Evolutionary conservation across 257 asterid species (phyloP).

Genomic region (Rubia yunnanensis): DNA sequence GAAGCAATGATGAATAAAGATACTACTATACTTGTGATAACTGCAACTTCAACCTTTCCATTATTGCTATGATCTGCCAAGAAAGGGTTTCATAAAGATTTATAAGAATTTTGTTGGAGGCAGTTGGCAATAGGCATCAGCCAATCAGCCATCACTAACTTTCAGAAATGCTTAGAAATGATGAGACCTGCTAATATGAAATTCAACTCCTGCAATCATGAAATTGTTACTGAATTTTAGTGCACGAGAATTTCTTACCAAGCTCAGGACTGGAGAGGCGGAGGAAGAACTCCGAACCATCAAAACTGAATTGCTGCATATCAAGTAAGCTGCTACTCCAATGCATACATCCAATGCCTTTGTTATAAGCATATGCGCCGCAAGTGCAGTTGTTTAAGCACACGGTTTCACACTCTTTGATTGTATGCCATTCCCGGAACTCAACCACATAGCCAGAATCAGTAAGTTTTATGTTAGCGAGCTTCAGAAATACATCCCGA

Average conservation of each 20-base stretch:
- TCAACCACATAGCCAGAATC: conserved; percentile 26
- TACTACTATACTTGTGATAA: conserved; percentile 23
- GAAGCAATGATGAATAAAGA: conserved; percentile 7
- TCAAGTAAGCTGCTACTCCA: conserved; percentile 28
- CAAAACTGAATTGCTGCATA: conserved; percentile 24
- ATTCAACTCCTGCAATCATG: background rate
- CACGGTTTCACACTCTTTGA: conserved; percentile 22
- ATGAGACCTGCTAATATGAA: too few species aligned
- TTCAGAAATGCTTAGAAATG: too few species aligned
- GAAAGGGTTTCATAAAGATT: background rate
- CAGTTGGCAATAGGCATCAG: too few species aligned
- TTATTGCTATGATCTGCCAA: conserved; percentile 16
- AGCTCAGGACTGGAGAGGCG: conserved; percentile 43
- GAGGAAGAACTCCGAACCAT: conserved; percentile 35
- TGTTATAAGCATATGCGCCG: conserved; percentile 16
- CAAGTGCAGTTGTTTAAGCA: conserved; percentile 31
- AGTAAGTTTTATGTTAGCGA: conserved; percentile 30
- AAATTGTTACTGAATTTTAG: background rate
- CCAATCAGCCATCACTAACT: too few species aligned
- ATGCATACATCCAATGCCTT: conserved; percentile 23
- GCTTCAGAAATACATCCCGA: conserved; percentile 39
- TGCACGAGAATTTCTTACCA: conserved; percentile 23
- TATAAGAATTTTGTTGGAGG: too few species aligned
- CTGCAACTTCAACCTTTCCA: conserved; percentile 14
- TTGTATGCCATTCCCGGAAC: background rate